Evolutionary conservation across 2,329 filamentous ascomycete species (phyloP).

Genomic region (Colletotrichum tamarilloi): DNA sequence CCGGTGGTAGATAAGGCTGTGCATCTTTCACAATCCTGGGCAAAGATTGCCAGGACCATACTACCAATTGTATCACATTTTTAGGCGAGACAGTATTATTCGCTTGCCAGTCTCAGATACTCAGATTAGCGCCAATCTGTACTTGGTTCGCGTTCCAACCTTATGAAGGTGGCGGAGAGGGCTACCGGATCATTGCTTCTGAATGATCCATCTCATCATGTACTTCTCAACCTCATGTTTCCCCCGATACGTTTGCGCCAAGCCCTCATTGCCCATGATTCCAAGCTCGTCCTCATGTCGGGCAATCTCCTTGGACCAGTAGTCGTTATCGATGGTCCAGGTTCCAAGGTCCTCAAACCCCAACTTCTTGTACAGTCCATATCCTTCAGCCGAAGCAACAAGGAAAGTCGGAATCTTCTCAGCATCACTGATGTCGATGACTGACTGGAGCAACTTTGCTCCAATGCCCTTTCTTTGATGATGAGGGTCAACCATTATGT

Average conservation of each 20-base stretch:
- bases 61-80: too few relatives aligned
- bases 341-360: slow-evolving; percentile 36
- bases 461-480: slow-evolving; percentile 39
- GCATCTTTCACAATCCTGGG: too few relatives aligned
- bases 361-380: slow-evolving; percentile 35
- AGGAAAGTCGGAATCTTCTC: slow-evolving; percentile 33
- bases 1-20: too few relatives aligned
- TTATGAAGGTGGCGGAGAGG: too few relatives aligned
- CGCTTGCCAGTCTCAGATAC: too few relatives aligned
- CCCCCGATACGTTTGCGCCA: slow-evolving; percentile 34
- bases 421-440: slow-evolving; percentile 25
- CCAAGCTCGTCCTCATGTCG: slow-evolving; percentile 21
- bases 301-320: slow-evolving; percentile 34
- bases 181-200: too few relatives aligned
- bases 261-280: slow-evolving; percentile 19
- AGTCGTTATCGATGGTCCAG: slow-evolving; percentile 37
- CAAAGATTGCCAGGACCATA: too few relatives aligned
- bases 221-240: slow-evolving; percentile 37
- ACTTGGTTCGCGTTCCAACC: too few relatives aligned
- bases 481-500: slow-evolving; percentile 39
- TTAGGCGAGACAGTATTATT: too few relatives aligned
- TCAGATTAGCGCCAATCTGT: too few relatives aligned
- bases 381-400: slow-evolving; percentile 38
- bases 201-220: slow-evolving; percentile 24
- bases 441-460: slow-evolving; percentile 28